Evolutionary conservation across 768 basidiomycete species (phyloP).

Genomic region (Psilocybe subaeruginosa): DNA sequence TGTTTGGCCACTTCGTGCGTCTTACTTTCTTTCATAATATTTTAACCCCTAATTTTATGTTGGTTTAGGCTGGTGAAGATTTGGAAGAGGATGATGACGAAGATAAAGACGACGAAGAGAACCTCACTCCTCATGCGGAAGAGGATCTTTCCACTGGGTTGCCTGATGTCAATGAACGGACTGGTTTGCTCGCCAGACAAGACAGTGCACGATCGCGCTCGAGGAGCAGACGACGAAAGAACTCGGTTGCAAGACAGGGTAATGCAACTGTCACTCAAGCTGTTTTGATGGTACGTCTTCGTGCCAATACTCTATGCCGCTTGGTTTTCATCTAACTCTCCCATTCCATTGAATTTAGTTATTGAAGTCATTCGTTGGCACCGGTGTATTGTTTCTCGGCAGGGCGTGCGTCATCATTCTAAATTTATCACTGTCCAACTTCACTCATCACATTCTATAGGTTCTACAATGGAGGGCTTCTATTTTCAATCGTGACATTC

Average conservation of each 20-base stretch:
- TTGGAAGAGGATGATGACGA: constrained; percentile 89
- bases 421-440: not conserved
- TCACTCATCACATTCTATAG: constrained; percentile 36
- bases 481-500: constrained; percentile 84
- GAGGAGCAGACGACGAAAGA: constrained; percentile 54
- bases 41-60: not conserved
- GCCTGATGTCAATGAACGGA: constrained; percentile 46
- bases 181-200: constrained; percentile 51
- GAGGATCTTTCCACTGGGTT: constrained; percentile 16
- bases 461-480: constrained; percentile 93
- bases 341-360: constrained; percentile 47
- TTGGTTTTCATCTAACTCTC: not conserved
- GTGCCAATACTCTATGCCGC: not conserved
- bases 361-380: constrained; percentile 93
- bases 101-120: constrained; percentile 67
- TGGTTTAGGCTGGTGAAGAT: constrained; percentile 82
- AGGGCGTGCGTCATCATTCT: constrained; percentile 67
- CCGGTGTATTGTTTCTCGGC: constrained; percentile 93
- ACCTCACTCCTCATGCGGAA: constrained; percentile 1
- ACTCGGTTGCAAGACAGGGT: constrained; percentile 68
- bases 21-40: not conserved
- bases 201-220: constrained; percentile 36
- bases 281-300: constrained; percentile 77
- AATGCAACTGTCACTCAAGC: constrained; percentile 93
- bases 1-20: constrained; percentile 96